Conservation (phyloP, 2,329 filamentous ascomycete genomes). For the Colletotrichum sp. region DNA sequence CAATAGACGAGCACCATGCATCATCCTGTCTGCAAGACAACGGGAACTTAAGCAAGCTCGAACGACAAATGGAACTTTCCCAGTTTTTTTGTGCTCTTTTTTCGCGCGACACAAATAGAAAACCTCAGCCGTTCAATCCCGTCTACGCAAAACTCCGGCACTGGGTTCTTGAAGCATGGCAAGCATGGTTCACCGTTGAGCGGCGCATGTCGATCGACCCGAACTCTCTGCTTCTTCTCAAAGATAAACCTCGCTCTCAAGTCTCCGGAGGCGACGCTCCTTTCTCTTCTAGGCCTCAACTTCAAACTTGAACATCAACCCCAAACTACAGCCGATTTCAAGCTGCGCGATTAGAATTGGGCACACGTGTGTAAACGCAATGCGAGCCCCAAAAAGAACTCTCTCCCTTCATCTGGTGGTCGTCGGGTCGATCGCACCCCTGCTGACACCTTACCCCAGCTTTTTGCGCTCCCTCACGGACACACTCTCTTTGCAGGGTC, state of each 20-base stretch:
- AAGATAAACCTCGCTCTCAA: background rate
- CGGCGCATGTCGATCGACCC: conserved; percentile 1
- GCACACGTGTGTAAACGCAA: background rate
- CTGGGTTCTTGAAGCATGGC: background rate
- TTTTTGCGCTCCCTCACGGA: background rate
- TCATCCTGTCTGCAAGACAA: conserved; percentile 1
- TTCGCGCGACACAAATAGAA: background rate
- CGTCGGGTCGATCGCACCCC: background rate
- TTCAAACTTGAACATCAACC: background rate
- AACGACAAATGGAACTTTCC: background rate
- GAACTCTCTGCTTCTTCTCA: background rate
- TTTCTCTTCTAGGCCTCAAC: background rate
- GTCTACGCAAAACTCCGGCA: background rate
- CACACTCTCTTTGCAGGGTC: background rate
- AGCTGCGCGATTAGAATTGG: background rate
- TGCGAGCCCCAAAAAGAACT: background rate
- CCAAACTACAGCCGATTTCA: background rate
- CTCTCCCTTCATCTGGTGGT: background rate
- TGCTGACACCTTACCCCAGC: background rate
- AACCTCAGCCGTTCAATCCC: background rate
- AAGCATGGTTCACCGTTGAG: conserved; percentile 3
- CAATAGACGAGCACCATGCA: background rate
- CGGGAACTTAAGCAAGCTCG: background rate
- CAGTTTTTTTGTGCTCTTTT: background rate
- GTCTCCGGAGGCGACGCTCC: background rate